phyloP scores from a whole-genome alignment of 345 rosid species.

The Ceriops decandra region DNA sequence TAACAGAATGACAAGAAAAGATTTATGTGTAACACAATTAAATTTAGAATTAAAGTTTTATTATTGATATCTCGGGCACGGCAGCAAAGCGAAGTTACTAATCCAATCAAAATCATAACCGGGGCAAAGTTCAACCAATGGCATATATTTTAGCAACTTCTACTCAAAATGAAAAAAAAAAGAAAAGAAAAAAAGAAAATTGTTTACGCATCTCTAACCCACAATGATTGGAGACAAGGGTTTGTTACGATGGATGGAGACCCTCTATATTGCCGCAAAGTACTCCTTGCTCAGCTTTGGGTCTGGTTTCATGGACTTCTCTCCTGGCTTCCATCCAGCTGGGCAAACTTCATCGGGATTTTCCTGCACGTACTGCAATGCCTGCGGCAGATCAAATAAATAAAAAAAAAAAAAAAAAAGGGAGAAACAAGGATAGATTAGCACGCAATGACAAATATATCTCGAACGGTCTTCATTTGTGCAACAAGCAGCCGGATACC shows the following conservation, averaged over 20 bases:
- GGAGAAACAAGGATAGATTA: background rate
- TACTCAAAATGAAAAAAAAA: background rate
- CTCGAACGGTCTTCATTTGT: background rate
- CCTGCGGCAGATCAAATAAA: slow-evolving; percentile 38
- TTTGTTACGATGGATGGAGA: background rate
- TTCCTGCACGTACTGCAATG: slow-evolving; percentile 89
- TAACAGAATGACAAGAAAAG: too few species aligned
- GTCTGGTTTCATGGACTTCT: slow-evolving; percentile 96
- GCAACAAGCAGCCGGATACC: background rate
- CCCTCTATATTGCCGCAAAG: slow-evolving; percentile 45
- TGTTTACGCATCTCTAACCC: slow-evolving; percentile 14
- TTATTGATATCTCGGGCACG: background rate
- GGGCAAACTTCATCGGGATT: slow-evolving; percentile 99
- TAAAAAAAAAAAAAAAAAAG: too few species aligned
- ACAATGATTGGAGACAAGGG: slow-evolving; percentile 8
- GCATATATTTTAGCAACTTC: slow-evolving; percentile 12
- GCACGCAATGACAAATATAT: background rate
- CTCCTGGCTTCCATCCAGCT: slow-evolving; percentile 99
- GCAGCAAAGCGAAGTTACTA: background rate
- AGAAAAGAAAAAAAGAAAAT: slow-evolving; percentile 4
- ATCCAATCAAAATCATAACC: background rate
- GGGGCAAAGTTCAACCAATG: background rate
- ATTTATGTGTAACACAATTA: too few species aligned
- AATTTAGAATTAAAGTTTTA: too few species aligned
- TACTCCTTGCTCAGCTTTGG: slow-evolving; percentile 94